These are phyloP conservation scores for Boletus pseudopeckii DNA, from an alignment of 768 basidiomycete species.

Conservation along the genomic window DNA sequence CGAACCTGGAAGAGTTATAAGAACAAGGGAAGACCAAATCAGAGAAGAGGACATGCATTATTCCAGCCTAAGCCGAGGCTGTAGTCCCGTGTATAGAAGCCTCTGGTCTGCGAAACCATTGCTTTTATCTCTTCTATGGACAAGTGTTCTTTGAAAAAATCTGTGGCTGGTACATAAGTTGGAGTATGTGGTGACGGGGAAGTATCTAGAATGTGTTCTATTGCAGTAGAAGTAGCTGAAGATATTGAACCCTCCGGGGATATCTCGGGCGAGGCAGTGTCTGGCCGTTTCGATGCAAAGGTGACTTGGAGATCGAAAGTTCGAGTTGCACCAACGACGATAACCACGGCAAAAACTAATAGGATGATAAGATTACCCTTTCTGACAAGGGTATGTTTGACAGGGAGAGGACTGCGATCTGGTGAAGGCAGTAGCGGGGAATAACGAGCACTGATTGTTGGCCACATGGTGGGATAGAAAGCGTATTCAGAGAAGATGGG, in stretches of 20 bases:
- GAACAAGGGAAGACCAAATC: background rate
- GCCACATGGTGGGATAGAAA: conserved; percentile 15
- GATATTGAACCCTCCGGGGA: background rate
- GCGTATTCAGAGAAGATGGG: background rate
- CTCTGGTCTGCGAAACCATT: conserved; percentile 37
- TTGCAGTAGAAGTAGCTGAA: background rate
- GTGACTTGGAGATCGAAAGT: conserved; percentile 8
- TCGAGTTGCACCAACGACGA: conserved; percentile 10
- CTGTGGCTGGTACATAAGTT: background rate
- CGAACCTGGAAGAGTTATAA: conserved; percentile 32
- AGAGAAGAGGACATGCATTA: conserved; percentile 29
- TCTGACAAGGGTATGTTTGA: conserved; percentile 6
- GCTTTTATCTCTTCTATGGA: conserved; percentile 30
- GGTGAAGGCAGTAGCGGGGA: conserved; percentile 10
- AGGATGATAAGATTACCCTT: conserved; percentile 5
- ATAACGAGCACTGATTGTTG: conserved; percentile 7
- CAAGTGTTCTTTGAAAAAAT: conserved; percentile 15
- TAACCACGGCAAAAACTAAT: conserved; percentile 1
- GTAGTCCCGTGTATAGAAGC: conserved; percentile 41
- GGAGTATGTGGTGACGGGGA: background rate
- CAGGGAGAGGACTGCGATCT: background rate
- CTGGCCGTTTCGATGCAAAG: conserved; percentile 5
- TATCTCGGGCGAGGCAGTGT: background rate
- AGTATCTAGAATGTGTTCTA: background rate
- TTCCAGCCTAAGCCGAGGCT: conserved; percentile 47